Conservation (phyloP, 2,329 filamentous ascomycete species). For the Amesomyces nigricolor region DNA sequence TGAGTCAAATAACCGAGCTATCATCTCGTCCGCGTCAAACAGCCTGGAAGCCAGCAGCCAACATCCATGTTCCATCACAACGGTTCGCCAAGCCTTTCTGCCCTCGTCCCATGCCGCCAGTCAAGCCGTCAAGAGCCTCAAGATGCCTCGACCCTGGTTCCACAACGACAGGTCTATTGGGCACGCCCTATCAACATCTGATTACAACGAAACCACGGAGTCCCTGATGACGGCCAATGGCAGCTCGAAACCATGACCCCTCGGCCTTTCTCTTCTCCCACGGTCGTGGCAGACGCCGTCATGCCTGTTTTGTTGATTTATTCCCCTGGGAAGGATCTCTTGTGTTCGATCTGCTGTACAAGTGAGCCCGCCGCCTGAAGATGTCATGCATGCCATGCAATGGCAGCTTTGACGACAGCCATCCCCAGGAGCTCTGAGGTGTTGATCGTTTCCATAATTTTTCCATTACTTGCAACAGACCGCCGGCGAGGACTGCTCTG, state of each 20-base stretch:
- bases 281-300: background rate
- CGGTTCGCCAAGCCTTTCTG: slow-evolving; percentile 6
- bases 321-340: background rate
- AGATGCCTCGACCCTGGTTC: background rate
- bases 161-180: slow-evolving; percentile 11
- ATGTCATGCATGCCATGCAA: slow-evolving; percentile 5
- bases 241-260: background rate
- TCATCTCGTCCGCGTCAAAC: background rate
- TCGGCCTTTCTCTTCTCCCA: background rate
- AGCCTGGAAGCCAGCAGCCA: background rate
- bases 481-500: background rate
- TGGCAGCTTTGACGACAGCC: slow-evolving; percentile 6
- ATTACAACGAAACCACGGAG: slow-evolving; percentile 11
- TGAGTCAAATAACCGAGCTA: too few species aligned
- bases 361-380: too few species aligned
- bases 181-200: background rate
- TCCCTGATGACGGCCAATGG: slow-evolving; percentile 6
- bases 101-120: background rate
- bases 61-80: background rate
- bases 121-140: slow-evolving; percentile 3
- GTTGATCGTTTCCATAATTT: background rate
- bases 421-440: slow-evolving; percentile 1
- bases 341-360: background rate
- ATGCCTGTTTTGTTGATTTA: background rate
- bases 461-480: background rate